Evolutionary conservation across 345 rosid species (phyloP), one percentile per base, ranked within the genome.

Genomic region (Eucalyptus globulus): DNA sequence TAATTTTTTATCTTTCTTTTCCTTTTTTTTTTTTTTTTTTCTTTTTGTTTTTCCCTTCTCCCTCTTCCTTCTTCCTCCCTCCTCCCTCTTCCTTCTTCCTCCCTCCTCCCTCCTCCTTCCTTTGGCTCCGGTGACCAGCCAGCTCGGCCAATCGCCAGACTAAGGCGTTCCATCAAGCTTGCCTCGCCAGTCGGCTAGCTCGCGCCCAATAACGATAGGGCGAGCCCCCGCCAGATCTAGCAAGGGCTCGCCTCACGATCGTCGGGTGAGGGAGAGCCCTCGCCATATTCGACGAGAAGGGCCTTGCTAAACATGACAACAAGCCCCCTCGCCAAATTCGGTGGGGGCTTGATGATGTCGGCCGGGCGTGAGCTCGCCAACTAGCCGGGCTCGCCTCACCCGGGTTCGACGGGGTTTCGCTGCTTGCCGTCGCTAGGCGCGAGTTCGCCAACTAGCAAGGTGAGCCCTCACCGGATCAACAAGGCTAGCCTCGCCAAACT

Each of bases 111-210:
- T 50, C 53, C 53, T 51, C 54, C 54, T 16, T 51, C 21, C 54
- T 51, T 51, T 16, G 54, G 8, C 0, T 51, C 54, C 0, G 1
- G 8, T 8, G 3, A 51, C 0, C 3, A 0, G 4, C 21, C 21
- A 50, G 0, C 0, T 21, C 0, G 0, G 19, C 8, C 19, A 0
- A 0, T 50, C 1, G 3, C 7, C 53, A n/a, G 1, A 50, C 19
- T 1, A 0, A 50, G 21, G 54, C 8, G 2, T 6, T 50, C 8
- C 8, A 1, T 0, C 21, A 0, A 0, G 54, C 54, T 50, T 15
- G 54, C 54, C 54, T 50, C 1, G 53, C 53, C n/a, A n/a, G 0
- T 15, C 17, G 0, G 0, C 1, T 0, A 50, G 17, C 53, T 1
- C 53, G 7, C 7, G 1, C 53, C 17, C 3, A 49, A 15, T 7